Evolutionary conservation across 2,329 filamentous ascomycete genomes (phyloP), one percentile per base, ranked within the genome.

Genomic region (Scleromitrula shiraiana): DNA sequence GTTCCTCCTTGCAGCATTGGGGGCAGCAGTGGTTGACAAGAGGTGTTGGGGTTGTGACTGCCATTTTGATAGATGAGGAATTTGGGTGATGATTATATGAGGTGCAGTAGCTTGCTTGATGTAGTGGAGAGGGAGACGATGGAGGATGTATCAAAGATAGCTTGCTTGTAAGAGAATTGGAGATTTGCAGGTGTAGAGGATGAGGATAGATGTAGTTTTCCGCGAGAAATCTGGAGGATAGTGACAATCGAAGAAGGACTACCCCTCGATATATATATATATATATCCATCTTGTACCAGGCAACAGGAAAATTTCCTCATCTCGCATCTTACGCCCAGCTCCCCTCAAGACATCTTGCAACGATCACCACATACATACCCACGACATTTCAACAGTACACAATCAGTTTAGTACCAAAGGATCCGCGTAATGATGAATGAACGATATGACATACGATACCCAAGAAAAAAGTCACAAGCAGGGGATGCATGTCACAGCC

Each of bases 11-110:
- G 66, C 73, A 76, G 64, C 73, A 76, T 56, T 69, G 73, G 22
- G 68, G 67, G 66, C 73, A 76, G 70, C 73, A 76, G 55, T 67
- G 59, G 64, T 71, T 67, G 64, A 74, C 68, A 49, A 73, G 70
- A 48, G 67, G 66, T 52, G 69, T 62, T 53, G 64, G 60, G 46
- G 70, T 68, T 57, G 67, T 65, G 63, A 67, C 59, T 57, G 65
- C 64, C 71, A 74, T 74, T 41, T 30, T 37, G 12, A 20, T 22
- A 12, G 20, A 30, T 3, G 8, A 20, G 22, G 2, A 36, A 24
- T 22, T 8, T 7, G 15, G 7, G 7, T 2, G 20, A 15, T 20
- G 20, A 35, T 38, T 14, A 26, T 27, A 15, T 35, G 22, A 41
- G 37, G 7, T n/a, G 7, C 12, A 41, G 12, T 20, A 36, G 19